Evolutionary conservation across 495 filamentous ascomycete species (phyloP), one percentile per base, ranked within the genome.

Genomic region (Lasiosphaeria miniovina): DNA sequence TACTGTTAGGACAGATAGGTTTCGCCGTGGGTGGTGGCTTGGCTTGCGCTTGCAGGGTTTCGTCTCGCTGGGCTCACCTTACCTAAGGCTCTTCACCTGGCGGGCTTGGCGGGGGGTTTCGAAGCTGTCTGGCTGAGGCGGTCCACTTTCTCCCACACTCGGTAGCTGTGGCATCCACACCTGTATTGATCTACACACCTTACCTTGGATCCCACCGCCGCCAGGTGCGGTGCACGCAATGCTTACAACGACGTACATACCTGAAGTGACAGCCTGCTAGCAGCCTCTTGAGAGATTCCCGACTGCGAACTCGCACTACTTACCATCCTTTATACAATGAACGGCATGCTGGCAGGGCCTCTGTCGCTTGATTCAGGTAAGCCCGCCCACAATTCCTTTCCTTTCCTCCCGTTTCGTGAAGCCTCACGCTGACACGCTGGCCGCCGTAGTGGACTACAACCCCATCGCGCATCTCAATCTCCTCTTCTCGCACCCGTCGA

Each of bases 401-500:
- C n/a, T 35, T 2, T 31, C 6, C 6, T 46, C 17, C 40, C 15
- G 1, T 48, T 17, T 32, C 31, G 33, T 48, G 12, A 46, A 14
- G 43, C 12, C 36, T 41, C 2, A 43, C 4, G 11, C 71, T 72
- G 67, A 66, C 69, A 58, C 62, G 54, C 58, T 58, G 6, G 36
- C 36, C 36, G 45, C 32, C 17, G 24, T 61, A 98, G 95, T 87
- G 63, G 88, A 96, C 68, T 98, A 96, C 76, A 89, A 98, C 70
- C 93, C 95, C 52, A 86, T 96, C 65, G 84, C 90, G 52, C 93
- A 98, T 73, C 84, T 98, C 54, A 98, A 98, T 77, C 78, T 87
- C 61, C 87, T 98, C 65, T 98, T 98, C 79, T 88, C 93, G 46
- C 90, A 96, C 72, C 89, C 91, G 7, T 90, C 90, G 35, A 90